phyloP scores from a whole-genome alignment of 345 rosid species.

The Clarkia xantiana region DNA sequence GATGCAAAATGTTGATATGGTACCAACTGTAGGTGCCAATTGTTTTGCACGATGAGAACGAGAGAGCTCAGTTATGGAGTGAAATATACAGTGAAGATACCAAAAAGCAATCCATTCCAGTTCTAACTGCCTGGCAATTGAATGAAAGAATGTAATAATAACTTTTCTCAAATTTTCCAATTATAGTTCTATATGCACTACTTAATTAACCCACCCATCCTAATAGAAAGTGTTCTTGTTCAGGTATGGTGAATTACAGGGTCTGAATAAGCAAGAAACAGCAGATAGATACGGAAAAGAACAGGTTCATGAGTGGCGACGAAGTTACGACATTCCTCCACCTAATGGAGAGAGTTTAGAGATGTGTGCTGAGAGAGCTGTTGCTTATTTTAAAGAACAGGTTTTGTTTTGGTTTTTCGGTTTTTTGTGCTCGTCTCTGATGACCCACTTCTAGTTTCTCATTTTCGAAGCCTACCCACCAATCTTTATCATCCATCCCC shows the following conservation, averaged over 20 bases:
- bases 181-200: neutral
- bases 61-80: constrained; percentile 81
- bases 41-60: constrained; percentile 57
- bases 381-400: constrained; percentile 44
- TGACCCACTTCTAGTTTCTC: too few species aligned
- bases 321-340: constrained; percentile 91
- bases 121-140: constrained; percentile 79
- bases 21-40: constrained; percentile 61
- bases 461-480: too few species aligned
- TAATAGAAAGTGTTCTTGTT: neutral
- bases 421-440: too few species aligned
- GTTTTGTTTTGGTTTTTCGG: too few species aligned
- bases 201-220: neutral
- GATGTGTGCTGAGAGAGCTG: constrained; percentile 98
- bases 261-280: constrained; percentile 92
- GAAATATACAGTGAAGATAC: constrained; percentile 84
- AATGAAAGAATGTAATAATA: constrained; percentile 91
- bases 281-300: constrained; percentile 89
- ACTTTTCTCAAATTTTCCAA: too few species aligned
- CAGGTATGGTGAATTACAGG: constrained; percentile 97
- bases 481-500: too few species aligned
- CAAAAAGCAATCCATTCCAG: constrained; percentile 67
- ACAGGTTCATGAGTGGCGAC: constrained; percentile 91
- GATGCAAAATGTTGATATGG: too few species aligned
- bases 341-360: constrained; percentile 97